A percentile compares a stretch with the other conserved stretches of the same genome.
phyloP scores from a whole-genome alignment of 1,139 yeast genomes.

The Magnusiomyces tetraspermus region DNA sequence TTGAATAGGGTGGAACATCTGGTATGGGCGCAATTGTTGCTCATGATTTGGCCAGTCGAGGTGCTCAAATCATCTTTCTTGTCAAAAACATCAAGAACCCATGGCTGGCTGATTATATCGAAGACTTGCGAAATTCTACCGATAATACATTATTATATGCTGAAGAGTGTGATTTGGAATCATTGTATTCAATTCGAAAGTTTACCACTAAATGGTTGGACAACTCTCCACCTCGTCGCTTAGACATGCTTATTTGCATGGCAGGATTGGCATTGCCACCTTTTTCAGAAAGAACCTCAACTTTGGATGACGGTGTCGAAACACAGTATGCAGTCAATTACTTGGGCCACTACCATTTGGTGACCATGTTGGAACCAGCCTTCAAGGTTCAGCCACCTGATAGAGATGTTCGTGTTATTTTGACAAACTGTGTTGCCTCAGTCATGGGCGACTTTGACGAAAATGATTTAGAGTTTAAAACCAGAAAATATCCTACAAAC shows the following conservation, averaged over 20 bases:
- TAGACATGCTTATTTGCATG: slow-evolving; percentile 81
- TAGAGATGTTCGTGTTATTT: slow-evolving; percentile 74
- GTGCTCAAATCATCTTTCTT: slow-evolving; percentile 78
- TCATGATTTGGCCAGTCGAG: slow-evolving; percentile 60
- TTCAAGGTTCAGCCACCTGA: slow-evolving; percentile 86
- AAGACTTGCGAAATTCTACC: slow-evolving; percentile 62
- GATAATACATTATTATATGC: slow-evolving; percentile 72
- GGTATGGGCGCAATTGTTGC: slow-evolving; percentile 80
- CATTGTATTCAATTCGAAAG: slow-evolving; percentile 67
- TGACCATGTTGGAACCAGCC: slow-evolving; percentile 71
- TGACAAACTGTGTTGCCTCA: slow-evolving; percentile 70
- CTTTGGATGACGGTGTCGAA: slow-evolving; percentile 70
- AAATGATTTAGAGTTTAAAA: slow-evolving; percentile 59
- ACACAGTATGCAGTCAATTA: slow-evolving; percentile 76
- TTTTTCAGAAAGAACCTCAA: slow-evolving; percentile 48
- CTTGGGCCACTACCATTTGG: slow-evolving; percentile 66
- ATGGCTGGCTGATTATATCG: slow-evolving; percentile 74
- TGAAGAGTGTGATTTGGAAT: slow-evolving; percentile 74
- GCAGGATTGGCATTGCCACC: slow-evolving; percentile 78
- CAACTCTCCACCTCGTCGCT: slow-evolving; percentile 77
- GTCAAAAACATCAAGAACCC: slow-evolving; percentile 55
- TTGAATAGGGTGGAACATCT: slow-evolving; percentile 66
- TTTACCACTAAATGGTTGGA: slow-evolving; percentile 95
- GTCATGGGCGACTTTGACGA: slow-evolving; percentile 58
- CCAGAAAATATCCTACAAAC: slow-evolving; percentile 48